Percentiles rank a stretch among this genome's conserved stretches.
Conservation (phyloP, 2,329 filamentous ascomycete species). For the Penicillium sp. region DNA sequence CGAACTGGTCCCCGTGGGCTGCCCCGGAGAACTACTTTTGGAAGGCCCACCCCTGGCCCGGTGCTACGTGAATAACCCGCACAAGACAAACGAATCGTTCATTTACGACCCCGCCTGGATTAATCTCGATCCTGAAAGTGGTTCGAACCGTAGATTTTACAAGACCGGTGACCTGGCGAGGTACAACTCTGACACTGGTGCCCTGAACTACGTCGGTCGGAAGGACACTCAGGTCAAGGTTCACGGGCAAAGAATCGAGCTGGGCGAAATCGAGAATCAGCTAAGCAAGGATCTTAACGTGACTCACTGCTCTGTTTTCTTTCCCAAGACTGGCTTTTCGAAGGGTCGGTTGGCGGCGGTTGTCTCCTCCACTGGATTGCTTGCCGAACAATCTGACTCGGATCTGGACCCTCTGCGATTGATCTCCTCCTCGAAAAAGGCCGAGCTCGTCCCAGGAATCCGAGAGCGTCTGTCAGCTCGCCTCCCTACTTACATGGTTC, state of each 20-base stretch:
- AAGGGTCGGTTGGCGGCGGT: conserved; percentile 35
- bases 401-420: conserved; percentile 28
- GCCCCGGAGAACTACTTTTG: conserved; percentile 39
- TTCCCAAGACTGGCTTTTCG: conserved; percentile 38
- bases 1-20: conserved; percentile 43
- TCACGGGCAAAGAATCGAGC: conserved; percentile 63
- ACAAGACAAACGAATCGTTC: conserved; percentile 59
- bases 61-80: conserved; percentile 60
- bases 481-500: conserved; percentile 51
- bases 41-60: conserved; percentile 58
- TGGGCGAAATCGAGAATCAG: conserved; percentile 52
- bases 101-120: conserved; percentile 58
- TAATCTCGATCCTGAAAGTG: conserved; percentile 33
- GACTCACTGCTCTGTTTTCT: conserved; percentile 38
- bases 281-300: conserved; percentile 31
- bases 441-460: conserved; percentile 25
- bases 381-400: conserved; percentile 18
- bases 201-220: conserved; percentile 53
- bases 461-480: conserved; percentile 29
- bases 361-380: conserved; percentile 29
- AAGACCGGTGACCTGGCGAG: conserved; percentile 44
- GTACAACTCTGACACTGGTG: conserved; percentile 38
- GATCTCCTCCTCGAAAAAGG: conserved; percentile 22
- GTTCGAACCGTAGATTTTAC: conserved; percentile 35
- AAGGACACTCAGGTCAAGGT: conserved; percentile 70